phyloP scores from a whole-genome alignment of 2,329 filamentous ascomycete genomes.

The Hirsutella rhossiliensis region DNA sequence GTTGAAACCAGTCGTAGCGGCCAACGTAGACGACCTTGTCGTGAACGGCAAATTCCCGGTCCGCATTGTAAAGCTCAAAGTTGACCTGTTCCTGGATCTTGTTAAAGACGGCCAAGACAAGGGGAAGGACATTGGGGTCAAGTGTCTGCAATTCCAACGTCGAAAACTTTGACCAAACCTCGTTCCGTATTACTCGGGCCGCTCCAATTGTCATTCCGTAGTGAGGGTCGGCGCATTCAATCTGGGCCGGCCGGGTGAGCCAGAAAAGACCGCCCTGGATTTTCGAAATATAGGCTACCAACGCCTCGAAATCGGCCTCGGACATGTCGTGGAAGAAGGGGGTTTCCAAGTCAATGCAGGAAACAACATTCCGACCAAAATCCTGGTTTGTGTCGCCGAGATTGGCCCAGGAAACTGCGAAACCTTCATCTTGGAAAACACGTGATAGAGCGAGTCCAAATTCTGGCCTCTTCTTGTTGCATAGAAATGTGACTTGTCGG shows the following conservation, averaged over 20 bases:
- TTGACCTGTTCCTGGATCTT: neutral
- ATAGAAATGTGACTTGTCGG: neutral
- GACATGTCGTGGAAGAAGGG: constrained; percentile 7
- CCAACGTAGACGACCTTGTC: neutral
- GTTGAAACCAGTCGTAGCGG: neutral
- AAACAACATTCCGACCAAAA: constrained; percentile 3
- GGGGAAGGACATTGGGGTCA: neutral
- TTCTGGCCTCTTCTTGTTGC: constrained; percentile 1
- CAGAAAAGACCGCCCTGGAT: constrained; percentile 3
- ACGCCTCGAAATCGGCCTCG: constrained; percentile 2
- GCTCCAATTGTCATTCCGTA: constrained; percentile 2
- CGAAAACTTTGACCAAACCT: constrained; percentile 3
- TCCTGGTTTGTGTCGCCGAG: neutral
- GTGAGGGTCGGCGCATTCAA: constrained; percentile 2
- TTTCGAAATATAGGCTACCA: constrained; percentile 8
- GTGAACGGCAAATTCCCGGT: neutral
- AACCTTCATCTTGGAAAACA: neutral
- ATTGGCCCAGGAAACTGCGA: constrained; percentile 2
- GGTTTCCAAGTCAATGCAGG: constrained; percentile 7
- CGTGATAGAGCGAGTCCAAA: constrained; percentile 3
- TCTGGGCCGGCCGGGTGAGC: constrained; percentile 3
- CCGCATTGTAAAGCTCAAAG: neutral
- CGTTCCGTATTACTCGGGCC: constrained; percentile 2
- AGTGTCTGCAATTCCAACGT: constrained; percentile 4
- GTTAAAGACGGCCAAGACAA: neutral